Percentiles rank a stretch among this genome's conserved stretches.
Conservation (phyloP, 495 filamentous ascomycete species). For the Symbiotaphrina buchneri region DNA sequence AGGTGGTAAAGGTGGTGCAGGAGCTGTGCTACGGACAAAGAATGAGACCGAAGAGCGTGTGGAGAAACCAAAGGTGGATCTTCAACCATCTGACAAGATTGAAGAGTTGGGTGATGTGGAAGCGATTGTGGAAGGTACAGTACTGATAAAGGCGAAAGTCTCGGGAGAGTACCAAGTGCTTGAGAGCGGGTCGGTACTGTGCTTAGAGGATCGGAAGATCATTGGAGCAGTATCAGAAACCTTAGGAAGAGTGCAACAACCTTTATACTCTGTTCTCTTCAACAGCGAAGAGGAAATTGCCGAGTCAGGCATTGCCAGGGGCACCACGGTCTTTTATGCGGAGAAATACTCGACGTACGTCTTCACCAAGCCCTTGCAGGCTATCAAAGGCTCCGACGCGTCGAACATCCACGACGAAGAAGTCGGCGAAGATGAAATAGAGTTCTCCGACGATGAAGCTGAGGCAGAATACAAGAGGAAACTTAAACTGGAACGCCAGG, state of each 20-base stretch:
- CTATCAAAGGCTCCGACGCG: constrained; percentile 68
- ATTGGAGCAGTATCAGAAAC: constrained; percentile 65
- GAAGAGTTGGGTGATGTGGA: constrained; percentile 49
- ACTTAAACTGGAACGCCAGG: constrained; percentile 29
- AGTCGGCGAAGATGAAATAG: constrained; percentile 59
- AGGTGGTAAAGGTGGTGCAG: constrained; percentile 21
- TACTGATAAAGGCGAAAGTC: constrained; percentile 58
- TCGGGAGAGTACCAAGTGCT: constrained; percentile 67
- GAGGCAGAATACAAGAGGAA: constrained; percentile 58
- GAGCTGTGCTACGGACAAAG: constrained; percentile 28
- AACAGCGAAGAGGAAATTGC: constrained; percentile 37
- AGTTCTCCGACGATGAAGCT: constrained; percentile 91
- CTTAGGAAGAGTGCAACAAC: constrained; percentile 60
- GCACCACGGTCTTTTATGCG: constrained; percentile 57
- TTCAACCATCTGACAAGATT: constrained; percentile 57
- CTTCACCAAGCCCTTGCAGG: constrained; percentile 59
- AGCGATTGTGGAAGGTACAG: constrained; percentile 46
- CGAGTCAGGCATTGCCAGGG: constrained; percentile 35
- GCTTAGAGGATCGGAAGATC: constrained; percentile 47
- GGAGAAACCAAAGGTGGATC: constrained; percentile 46
- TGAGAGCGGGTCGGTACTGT: constrained; percentile 63
- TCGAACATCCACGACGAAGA: constrained; percentile 91
- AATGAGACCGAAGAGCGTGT: constrained; percentile 11
- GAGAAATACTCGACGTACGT: constrained; percentile 52
- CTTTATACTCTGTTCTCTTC: constrained; percentile 60